Conservation (phyloP, 345 rosid species). For the Populus pruinosa region DNA sequence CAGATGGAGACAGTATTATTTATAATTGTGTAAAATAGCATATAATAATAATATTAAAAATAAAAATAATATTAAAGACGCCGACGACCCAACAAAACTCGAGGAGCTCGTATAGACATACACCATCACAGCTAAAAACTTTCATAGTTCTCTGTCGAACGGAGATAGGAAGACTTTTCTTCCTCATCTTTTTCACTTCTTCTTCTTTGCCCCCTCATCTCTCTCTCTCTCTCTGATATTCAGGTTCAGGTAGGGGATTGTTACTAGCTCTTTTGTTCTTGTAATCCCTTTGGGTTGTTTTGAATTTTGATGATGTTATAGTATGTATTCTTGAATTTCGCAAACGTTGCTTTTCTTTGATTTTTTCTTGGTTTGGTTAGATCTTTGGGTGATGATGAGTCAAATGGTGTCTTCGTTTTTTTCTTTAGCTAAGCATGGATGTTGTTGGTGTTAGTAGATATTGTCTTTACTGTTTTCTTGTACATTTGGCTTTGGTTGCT, state of each 20-base stretch:
- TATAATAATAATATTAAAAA: background rate
- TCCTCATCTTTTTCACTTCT: background rate
- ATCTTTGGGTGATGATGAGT: constrained; percentile 20
- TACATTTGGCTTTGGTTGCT: too few species aligned
- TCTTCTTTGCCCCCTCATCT: background rate
- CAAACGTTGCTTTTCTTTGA: background rate
- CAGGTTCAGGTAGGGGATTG: constrained; percentile 8
- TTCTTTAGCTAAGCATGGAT: background rate
- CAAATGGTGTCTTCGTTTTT: background rate
- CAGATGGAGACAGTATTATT: background rate
- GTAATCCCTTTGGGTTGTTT: background rate
- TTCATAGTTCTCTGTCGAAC: background rate
- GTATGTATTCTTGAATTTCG: background rate
- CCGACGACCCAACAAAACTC: constrained; percentile 23
- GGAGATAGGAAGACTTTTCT: background rate
- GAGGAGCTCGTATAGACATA: background rate
- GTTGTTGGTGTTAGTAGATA: too few species aligned
- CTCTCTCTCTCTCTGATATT: background rate
- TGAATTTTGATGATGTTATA: background rate
- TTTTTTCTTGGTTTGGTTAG: background rate
- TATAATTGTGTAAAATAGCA: background rate
- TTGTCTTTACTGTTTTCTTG: too few species aligned
- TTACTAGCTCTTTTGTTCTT: constrained; percentile 2
- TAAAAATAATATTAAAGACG: constrained; percentile 2
- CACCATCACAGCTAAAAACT: background rate